phyloP scores from a whole-genome alignment of 78 protist species.

The Dictyostelium capitatum region DNA sequence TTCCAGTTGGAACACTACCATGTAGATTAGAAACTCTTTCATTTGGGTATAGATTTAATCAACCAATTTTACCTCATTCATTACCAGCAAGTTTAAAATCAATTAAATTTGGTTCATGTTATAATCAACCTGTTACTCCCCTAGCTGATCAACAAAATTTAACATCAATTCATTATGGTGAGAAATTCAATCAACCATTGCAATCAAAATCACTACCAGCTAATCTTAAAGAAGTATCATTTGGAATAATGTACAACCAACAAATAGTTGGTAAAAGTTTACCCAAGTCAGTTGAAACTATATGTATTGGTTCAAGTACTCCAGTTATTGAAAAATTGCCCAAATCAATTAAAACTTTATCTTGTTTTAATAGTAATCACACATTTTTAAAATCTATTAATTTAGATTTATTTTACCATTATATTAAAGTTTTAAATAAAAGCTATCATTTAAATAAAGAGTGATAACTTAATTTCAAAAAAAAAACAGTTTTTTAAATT shows the following conservation, averaged over 20 bases:
- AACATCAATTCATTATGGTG: background rate
- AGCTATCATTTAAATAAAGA: background rate
- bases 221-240: background rate
- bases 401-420: background rate
- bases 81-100: background rate
- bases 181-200: background rate
- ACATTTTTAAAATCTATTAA: background rate
- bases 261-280: background rate
- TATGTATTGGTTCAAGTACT: background rate
- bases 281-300: background rate
- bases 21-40: background rate
- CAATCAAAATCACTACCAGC: background rate
- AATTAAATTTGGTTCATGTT: background rate
- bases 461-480: too few species aligned
- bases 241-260: background rate
- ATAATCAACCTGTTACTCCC: background rate
- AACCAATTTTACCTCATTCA: background rate
- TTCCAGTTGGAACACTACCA: background rate
- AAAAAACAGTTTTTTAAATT: too few species aligned
- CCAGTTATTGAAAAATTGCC: background rate
- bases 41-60: conserved; percentile 8
- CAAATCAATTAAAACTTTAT: background rate
- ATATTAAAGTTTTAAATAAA: conserved; percentile 9
- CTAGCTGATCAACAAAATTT: background rate
- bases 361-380: background rate